phyloP scores from a whole-genome alignment of 129 eudicot genomes.

The Tagetes erecta region DNA sequence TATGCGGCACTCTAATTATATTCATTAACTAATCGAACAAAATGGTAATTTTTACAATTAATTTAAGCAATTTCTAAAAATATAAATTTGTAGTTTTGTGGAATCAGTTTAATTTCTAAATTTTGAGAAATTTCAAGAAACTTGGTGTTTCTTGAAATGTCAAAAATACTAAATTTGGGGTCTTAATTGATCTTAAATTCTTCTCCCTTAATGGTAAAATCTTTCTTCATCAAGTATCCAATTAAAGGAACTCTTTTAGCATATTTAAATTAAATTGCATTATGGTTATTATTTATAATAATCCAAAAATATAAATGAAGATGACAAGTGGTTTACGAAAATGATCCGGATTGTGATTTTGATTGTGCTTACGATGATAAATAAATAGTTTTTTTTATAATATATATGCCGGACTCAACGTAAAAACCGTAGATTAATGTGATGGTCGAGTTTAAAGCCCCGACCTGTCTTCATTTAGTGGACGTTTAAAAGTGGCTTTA shows the following conservation, averaged over 20 bases:
- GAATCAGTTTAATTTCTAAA: conserved; percentile 15
- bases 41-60: conserved; percentile 21
- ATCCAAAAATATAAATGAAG: not conserved
- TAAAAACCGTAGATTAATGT: no score
- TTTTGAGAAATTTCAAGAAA: conserved; percentile 28
- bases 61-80: conserved; percentile 18
- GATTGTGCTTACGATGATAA: not conserved
- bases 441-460: no score
- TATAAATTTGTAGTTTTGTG: conserved; percentile 26
- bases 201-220: conserved; percentile 31
- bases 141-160: conserved; percentile 39
- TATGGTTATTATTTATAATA: conserved; percentile 17
- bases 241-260: conserved; percentile 20
- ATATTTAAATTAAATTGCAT: conserved; percentile 10
- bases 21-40: conserved; percentile 19
- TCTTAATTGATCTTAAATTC: conserved; percentile 35
- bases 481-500: no score
- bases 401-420: no score
- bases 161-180: conserved; percentile 34
- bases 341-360: conserved; percentile 4
- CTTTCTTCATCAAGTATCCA: conserved; percentile 14
- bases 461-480: no score
- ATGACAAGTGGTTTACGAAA: not conserved
- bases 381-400: not conserved
- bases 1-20: conserved; percentile 27